Evolutionary conservation across 805 yeast species (phyloP), one percentile per base, ranked within the genome.

Genomic region (Naumovozyma baii): DNA sequence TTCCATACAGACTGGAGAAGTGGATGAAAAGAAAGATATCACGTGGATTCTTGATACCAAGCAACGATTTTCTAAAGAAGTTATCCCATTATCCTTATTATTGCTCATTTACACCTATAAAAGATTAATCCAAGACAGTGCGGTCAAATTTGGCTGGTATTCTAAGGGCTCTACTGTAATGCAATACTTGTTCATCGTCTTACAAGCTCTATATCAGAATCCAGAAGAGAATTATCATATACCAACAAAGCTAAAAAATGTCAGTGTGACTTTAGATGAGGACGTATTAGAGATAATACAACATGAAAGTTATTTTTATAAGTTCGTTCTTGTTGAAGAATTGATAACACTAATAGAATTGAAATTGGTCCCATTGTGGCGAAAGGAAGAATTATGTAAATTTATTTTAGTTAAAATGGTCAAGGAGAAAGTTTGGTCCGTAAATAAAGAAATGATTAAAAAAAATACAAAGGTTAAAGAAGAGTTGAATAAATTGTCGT

Each of bases 81-180:
- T 54, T 1, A 39, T 54, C 7, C 50, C 52, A 2, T 22, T 56
- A 10, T 50, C 58, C 2, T 26, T 54, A 12, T 31, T 51, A 18
- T 33, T 56, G 15, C 32, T 56, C 9, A 39, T 54, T 17, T 50
- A 46, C 29, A 55, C 61, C 3, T 47, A 44, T 32, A 47, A 50
- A 34, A 49, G 61, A 28, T 40, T 56, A 16, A 42, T 53, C 8
- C 54, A 52, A 28, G 38, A 40, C 8, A 34, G 44, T 28, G 43
- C 48, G 8, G 39, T 37, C 13, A 45, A 47, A 26, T 51, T 43
- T 34, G 35, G 43, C 12, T 56, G 61, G 61, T 55, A 55, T 34
- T 49, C 57, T 10, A 41, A 42, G 28, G 61, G 61, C 14, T 56
- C 61, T 3, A 56, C 60, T 3, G 55, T 55, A 2, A 56, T 55